Base-by-base conservation (phyloP, 805 yeast genomes). In the Kodamaea sagamina region DNA sequence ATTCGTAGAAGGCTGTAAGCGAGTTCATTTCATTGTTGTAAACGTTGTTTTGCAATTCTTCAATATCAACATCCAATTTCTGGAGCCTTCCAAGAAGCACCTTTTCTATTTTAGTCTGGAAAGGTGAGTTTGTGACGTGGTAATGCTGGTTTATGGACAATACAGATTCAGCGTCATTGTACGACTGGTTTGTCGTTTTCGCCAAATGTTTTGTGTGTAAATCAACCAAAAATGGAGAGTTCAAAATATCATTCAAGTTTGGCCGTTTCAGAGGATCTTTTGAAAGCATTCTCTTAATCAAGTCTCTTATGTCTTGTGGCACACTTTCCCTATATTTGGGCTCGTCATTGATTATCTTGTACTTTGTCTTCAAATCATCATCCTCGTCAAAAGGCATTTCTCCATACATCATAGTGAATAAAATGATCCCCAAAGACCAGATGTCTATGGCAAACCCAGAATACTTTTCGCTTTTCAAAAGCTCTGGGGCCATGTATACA, bases 401-500 rank as follows among this genome's bases (percentile, higher is more conserved):
- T 0, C 97, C 97, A 43, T 84, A 79, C 0, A 88, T 57, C 75
- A 92, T 72, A 0, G 97, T 89, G 59, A 84, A 93, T 6, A 92
- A 65, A 11, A 93, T 89, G 8, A 93, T 79, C 0, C 99, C 99
- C 48, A 92, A 64, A 0, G 97, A 80, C 99, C 99, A 92, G 5
- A 86, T 81, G 59, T 92, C 99, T 2, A 82, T 81, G 52, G 84
- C 82, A 50, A 79, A 75, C 0, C 97, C 98, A 32, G 81, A 81
- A 60, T 89, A 89, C 36, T 82, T 81, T 47, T 78, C 75, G 47
- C 81, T 75, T 43, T 72, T 69, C 12, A 90, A 69, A 48, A 93
- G 70, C 59, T 92, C 99, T 0, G 99, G 99, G 0, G 99, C 97
- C 96, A 92, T 90, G 60, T 92, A 92, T 3, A 89, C 95, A 1